These are phyloP conservation scores for Prunus yedoensis DNA, from an alignment of 331 rosid species.

Conservation along the genomic window DNA sequence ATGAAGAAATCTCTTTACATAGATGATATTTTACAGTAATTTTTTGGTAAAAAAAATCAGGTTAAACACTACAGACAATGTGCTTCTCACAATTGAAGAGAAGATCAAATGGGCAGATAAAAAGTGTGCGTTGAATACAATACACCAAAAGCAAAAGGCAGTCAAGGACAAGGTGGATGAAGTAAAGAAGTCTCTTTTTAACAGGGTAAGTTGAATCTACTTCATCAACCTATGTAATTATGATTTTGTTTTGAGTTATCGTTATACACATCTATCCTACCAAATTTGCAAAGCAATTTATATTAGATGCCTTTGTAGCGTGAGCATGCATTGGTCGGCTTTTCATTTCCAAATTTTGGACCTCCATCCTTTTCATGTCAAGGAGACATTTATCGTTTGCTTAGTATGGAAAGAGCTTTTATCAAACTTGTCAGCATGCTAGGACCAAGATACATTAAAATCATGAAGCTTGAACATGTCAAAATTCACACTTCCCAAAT, in stretches of 20 bases:
- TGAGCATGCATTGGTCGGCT: not conserved
- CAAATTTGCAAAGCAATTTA: not conserved
- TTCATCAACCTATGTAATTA: not conserved
- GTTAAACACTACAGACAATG: constrained; percentile 19
- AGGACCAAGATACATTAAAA: too few relatives aligned
- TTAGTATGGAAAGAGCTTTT: not conserved
- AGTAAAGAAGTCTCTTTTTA: constrained; percentile 16
- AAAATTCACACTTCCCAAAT: not conserved
- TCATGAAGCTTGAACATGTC: too few relatives aligned
- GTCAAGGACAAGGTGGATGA: constrained; percentile 30
- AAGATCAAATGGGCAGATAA: constrained; percentile 29
- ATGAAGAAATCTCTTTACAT: too few relatives aligned
- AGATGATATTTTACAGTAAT: not conserved
- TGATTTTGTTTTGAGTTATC: constrained; percentile 4
- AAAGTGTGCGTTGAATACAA: constrained; percentile 12
- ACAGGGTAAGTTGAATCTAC: constrained; percentile 13
- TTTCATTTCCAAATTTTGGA: not conserved
- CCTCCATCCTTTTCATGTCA: not conserved
- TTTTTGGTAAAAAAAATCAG: not conserved
- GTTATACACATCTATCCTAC: not conserved
- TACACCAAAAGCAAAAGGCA: constrained; percentile 21
- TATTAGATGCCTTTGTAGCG: not conserved
- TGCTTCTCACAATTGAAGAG: constrained; percentile 26
- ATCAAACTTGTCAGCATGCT: not conserved
- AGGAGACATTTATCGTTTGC: not conserved